Percentiles rank a stretch among this genome's conserved stretches.
phyloP scores from a whole-genome alignment of 306 rosid species.

The Sophora flavescens region DNA sequence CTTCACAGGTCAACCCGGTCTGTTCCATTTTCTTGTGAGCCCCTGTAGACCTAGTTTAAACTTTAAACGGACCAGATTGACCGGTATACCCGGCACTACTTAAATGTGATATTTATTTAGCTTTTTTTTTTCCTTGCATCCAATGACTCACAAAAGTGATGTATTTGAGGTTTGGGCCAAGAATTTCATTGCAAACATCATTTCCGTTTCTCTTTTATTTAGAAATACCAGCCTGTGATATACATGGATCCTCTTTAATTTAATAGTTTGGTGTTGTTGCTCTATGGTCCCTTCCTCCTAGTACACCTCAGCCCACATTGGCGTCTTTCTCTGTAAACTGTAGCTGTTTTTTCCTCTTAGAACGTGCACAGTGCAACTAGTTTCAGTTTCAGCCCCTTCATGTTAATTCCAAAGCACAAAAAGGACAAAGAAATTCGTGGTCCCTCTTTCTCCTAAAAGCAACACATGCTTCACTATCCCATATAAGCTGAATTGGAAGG shows the following conservation, averaged over 20 bases:
- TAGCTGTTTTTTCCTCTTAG: conserved; percentile 45
- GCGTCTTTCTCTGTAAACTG: conserved; percentile 44
- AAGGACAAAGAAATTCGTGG: conserved; percentile 54
- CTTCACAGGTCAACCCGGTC: too few relatives aligned
- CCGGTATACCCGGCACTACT: too few relatives aligned
- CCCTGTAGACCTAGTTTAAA: too few relatives aligned
- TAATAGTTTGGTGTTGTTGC: conserved; percentile 44
- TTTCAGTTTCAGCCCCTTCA: conserved; percentile 32
- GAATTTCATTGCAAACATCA: too few relatives aligned
- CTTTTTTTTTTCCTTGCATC: too few relatives aligned
- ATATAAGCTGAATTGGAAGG: conserved; percentile 53
- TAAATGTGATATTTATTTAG: too few relatives aligned
- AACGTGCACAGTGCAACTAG: conserved; percentile 46
- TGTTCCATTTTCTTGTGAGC: too few relatives aligned
- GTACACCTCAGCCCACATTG: conserved; percentile 54
- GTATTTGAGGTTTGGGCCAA: too few relatives aligned
- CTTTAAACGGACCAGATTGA: too few relatives aligned
- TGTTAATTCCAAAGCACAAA: conserved; percentile 55
- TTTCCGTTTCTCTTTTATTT: too few relatives aligned
- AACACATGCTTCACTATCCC: conserved; percentile 54
- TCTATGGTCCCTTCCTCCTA: conserved; percentile 50
- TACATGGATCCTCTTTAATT: conserved; percentile 48
- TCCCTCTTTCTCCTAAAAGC: conserved; percentile 52
- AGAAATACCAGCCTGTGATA: too few relatives aligned
- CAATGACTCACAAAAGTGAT: too few relatives aligned